Evolutionary conservation across 139 green algal species (phyloP).

Genomic region (Microglena sp.): DNA sequence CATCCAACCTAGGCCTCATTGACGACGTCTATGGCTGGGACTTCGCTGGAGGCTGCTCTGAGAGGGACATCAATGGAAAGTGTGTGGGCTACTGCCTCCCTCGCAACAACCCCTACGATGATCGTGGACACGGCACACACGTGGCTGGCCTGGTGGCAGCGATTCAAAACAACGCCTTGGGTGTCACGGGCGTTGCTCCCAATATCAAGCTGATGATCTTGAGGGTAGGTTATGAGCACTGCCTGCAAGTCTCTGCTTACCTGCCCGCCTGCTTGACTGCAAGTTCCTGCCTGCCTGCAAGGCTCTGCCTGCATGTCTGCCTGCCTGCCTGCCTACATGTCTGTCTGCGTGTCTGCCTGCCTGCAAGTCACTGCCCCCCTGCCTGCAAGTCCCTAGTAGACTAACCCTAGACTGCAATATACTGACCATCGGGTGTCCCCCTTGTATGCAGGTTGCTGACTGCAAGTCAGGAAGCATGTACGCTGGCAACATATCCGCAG

Average conservation of each 20-base stretch:
- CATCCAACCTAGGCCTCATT: constrained; percentile 14
- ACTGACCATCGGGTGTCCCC: too few relatives aligned
- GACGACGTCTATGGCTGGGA: constrained; percentile 20
- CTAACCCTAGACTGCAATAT: too few relatives aligned
- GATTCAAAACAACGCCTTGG: constrained; percentile 2
- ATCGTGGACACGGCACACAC: constrained; percentile 10
- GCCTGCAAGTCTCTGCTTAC: background rate
- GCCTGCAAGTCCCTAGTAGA: too few relatives aligned
- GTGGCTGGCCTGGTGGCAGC: constrained; percentile 11
- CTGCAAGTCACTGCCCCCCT: too few relatives aligned
- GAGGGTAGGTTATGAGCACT: constrained; percentile 6
- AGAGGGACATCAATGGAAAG: background rate
- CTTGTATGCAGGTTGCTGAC: background rate
- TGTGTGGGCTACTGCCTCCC: background rate
- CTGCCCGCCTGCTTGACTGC: background rate
- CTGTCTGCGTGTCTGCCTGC: too few relatives aligned
- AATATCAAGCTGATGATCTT: constrained; percentile 14
- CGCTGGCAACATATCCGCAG: background rate
- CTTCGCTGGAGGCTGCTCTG: constrained; percentile 13
- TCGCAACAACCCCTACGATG: background rate
- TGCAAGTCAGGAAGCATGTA: background rate
- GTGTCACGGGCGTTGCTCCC: constrained; percentile 6
- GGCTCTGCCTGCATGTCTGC: too few relatives aligned
- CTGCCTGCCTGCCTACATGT: too few relatives aligned
- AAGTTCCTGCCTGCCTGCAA: too few relatives aligned